Evolutionary conservation across 805 yeast genomes (phyloP), one percentile per base, ranked within the genome.

Genomic region (Monosporozyma yasuniensis): DNA sequence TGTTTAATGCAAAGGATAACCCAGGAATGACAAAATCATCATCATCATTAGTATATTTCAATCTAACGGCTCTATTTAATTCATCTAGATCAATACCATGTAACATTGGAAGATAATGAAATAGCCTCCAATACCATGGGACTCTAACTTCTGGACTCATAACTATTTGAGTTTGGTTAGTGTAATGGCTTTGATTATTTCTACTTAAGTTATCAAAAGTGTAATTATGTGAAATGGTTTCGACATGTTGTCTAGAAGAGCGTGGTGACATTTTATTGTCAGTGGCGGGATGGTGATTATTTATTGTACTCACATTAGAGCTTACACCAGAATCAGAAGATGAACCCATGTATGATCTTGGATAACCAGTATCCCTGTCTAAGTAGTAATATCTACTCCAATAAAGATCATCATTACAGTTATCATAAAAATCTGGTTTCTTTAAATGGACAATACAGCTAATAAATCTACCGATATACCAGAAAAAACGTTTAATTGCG

Each of bases 41-140:
- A 7, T 57, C 56, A 23, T 56, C 55, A 23, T 55, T 44, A 12
- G 48, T 45, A 41, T 57, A 47, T 42, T 44, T 55, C n/a, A 54
- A 23, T 21, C 56, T 58, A 19, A 64, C 32, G 14, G 51, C 46
- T 47, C 61, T 56, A 50, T 65, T 57, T 11, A 65, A 38, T 46
- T 60, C 65, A 50, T 64, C 68, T n/a, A 66, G 49, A 50, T 66
- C 68, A 14, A 66, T 56, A 14, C 68, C 69, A 12, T 50, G 47
- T 34, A 59, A 49, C 64, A 66, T 58, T 10, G 70, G 69, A 6
- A 66, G 37, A 6, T 22, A 32, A 44, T 65, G 69, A 14, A 63
- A 22, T 4, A 58, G 10, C 39, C 54, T 56, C 67, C 67, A 66
- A 32, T 47, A 52, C n/a, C 54, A 43, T 9, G 66, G 59, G 2